Evolutionary conservation across 768 basidiomycete genomes (phyloP).

Genomic region (Phlebiopsis flavidoalba): DNA sequence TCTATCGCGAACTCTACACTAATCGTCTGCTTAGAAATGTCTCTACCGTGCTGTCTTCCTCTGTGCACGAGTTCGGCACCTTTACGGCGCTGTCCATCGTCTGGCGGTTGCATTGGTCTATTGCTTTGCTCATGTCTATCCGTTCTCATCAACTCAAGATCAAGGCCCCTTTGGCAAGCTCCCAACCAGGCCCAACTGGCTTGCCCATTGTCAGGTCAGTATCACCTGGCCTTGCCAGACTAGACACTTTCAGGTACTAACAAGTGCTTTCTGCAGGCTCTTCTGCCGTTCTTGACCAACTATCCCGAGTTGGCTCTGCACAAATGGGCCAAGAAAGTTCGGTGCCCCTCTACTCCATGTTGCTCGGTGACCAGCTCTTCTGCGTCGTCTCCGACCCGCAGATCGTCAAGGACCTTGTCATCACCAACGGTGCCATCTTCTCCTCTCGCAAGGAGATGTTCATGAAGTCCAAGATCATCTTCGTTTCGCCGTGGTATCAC

Average conservation of each 20-base stretch:
- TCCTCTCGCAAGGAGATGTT: slow-evolving; percentile 41
- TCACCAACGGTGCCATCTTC: slow-evolving; percentile 39
- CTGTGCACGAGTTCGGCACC: background rate
- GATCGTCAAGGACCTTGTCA: slow-evolving; percentile 39
- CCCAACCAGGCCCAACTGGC: slow-evolving; percentile 9
- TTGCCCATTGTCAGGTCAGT: slow-evolving; percentile 9
- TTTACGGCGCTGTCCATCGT: background rate
- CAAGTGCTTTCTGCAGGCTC: background rate
- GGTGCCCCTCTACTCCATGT: slow-evolving; percentile 40
- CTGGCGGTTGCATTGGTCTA: background rate
- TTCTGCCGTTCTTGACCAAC: slow-evolving; percentile 34
- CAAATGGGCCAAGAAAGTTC: slow-evolving; percentile 30
- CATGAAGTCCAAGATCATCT: slow-evolving; percentile 40
- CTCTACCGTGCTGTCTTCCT: background rate
- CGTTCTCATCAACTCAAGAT: background rate
- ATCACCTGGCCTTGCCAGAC: background rate
- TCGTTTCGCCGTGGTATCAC: slow-evolving; percentile 40
- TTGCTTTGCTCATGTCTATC: background rate
- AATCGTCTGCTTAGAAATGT: background rate
- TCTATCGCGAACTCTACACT: background rate
- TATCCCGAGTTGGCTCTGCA: slow-evolving; percentile 33
- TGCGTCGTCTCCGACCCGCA: slow-evolving; percentile 39
- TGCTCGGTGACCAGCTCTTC: slow-evolving; percentile 43
- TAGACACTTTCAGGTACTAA: background rate
- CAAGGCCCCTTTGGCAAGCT: background rate